Base-by-base conservation (phyloP, 805 yeast species). In the Dipodascus geniculatus region DNA sequence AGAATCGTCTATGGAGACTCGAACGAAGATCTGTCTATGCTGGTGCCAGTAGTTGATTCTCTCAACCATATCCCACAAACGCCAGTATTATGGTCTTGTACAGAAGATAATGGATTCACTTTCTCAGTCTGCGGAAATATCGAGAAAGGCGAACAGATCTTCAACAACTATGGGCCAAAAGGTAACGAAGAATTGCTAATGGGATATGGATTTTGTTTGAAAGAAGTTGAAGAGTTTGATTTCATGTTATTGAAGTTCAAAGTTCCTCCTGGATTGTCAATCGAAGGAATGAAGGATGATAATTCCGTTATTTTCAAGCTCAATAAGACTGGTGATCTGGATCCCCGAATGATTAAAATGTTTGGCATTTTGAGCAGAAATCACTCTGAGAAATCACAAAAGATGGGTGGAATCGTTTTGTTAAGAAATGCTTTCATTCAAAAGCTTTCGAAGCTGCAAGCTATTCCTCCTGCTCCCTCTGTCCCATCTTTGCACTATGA, bases 101-200 rank as follows among this genome's bases (percentile, higher is more conserved):
- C 53, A 3, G 14, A n/a, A 38, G 44, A 38, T 14, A 58, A 57
- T 17, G 60, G 55, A 1, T 62, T 60, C 1, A 57, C 62, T 1
- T 76, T 78, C 54, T 62, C 68, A 65, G 42, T 48, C 59, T 3
- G 61, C 53, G 28, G 22, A 22, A 48, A 42, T 4, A 28, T 51
- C 60, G n/a, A 54, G 2, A 58, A 56, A 1, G 77, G 77, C 1
- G 64, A 68, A 1, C 84, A 87, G 63, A 57, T 90, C 1, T 86
- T 68, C 68, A 89, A 89, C 64, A 86, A 87, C 66, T 89, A 90
- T 66, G 97, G 96, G 1, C 80, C 85, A 53, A 89, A 88, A 66
- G 85, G 93, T 0, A 89, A 88, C 62, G 95, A 86, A 58, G 96
- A 87, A 58, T 60, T 89, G 23, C 66, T 90, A 3, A 68, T 89